phyloP scores from a whole-genome alignment of 2,329 filamentous ascomycete genomes.

The Aspergillus terreus region DNA sequence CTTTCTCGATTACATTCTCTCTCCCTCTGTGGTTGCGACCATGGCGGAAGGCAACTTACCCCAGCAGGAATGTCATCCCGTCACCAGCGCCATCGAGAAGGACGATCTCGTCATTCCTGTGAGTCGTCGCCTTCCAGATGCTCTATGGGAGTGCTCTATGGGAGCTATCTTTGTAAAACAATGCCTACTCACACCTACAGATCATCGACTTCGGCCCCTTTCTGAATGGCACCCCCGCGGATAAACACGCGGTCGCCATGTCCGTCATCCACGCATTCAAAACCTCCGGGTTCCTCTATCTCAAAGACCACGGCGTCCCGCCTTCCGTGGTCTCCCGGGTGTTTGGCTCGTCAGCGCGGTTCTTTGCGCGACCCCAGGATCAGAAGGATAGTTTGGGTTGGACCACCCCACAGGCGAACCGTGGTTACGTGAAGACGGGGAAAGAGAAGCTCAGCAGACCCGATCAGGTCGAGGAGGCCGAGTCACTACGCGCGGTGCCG shows the following conservation, averaged over 20 bases:
- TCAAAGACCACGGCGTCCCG: conserved; percentile 72
- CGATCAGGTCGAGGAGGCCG: conserved; percentile 41
- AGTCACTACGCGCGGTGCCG: conserved; percentile 50
- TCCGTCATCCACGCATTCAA: conserved; percentile 78
- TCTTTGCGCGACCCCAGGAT: conserved; percentile 62
- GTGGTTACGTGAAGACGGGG: conserved; percentile 67
- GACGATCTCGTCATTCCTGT: conserved; percentile 45
- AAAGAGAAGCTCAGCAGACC: conserved; percentile 65
- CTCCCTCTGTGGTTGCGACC: not conserved
- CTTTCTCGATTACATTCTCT: no score
- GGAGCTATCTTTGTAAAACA: no score
- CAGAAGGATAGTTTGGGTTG: conserved; percentile 66
- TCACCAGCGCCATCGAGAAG: conserved; percentile 37
- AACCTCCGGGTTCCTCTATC: conserved; percentile 83
- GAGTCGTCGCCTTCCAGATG: conserved; percentile 4
- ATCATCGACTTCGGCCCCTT: conserved; percentile 77
- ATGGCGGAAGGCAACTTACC: conserved; percentile 17
- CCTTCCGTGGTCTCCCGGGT: conserved; percentile 55
- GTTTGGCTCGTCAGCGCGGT: conserved; percentile 65
- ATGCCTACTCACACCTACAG: conserved; percentile 38
- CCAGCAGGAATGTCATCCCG: conserved; percentile 18
- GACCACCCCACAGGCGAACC: conserved; percentile 69
- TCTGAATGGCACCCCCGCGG: conserved; percentile 56
- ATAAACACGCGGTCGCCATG: conserved; percentile 63
- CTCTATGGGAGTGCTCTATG: no score